These are phyloP conservation scores for Aureobasidium sp. DNA, from an alignment of 2,329 filamentous ascomycete species.

Conservation along the genomic window DNA sequence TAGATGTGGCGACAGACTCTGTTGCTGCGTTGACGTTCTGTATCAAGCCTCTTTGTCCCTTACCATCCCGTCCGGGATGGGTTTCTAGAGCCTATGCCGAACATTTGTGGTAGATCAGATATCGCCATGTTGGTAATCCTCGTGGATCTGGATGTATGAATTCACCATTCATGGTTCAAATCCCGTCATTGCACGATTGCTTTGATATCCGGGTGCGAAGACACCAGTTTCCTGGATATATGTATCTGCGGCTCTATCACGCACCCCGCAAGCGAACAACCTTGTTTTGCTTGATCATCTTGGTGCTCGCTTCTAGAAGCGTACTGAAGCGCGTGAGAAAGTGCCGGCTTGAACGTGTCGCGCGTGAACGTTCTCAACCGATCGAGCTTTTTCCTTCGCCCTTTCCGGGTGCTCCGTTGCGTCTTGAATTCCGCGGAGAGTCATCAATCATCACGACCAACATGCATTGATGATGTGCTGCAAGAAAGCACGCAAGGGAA, in stretches of 20 bases:
- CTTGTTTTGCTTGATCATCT: not conserved
- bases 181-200: not conserved
- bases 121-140: not conserved
- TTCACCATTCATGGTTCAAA: slow-evolving; percentile 2
- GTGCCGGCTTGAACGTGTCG: not conserved
- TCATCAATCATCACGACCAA: not conserved
- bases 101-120: not conserved
- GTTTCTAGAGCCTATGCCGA: not conserved
- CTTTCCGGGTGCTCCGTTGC: not conserved
- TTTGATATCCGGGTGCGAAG: not conserved
- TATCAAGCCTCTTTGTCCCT: not conserved
- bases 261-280: slow-evolving; percentile 1
- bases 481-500: not conserved
- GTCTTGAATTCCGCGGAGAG: not conserved
- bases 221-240: not conserved
- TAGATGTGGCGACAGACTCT: no score
- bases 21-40: not conserved
- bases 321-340: not conserved
- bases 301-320: not conserved
- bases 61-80: not conserved
- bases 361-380: not conserved
- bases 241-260: slow-evolving; percentile 3
- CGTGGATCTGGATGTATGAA: not conserved
- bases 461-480: not conserved
- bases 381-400: not conserved